Evolutionary conservation across 106 monocot species (phyloP), one percentile per base, ranked within the genome.

Genomic region (Apostasia shenzhenica): DNA sequence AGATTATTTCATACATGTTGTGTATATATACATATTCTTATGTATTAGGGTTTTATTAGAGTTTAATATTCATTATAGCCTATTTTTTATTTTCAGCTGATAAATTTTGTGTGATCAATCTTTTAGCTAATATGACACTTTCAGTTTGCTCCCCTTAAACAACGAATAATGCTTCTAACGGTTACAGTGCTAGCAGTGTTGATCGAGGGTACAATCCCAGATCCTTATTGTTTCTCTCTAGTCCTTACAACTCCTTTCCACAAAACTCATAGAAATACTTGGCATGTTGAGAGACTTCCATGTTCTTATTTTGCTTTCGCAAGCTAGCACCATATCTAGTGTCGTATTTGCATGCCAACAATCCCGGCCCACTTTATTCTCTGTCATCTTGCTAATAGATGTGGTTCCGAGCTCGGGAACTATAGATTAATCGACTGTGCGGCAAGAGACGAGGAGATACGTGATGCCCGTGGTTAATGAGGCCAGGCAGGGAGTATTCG

Each of bases 261-360:
- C 67, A 67, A 9, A 67, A 67, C 37, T 67, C 67, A 10, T 49
- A 67, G 50, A 67, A 67, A 39, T 67, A 67, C 9, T 67, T 67
- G 6, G 51, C 48, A 67, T 67, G 67, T 10, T 67, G 51, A 10
- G 67, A 67, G 1, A 67, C 67, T 39, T 67, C 67, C 67, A 67
- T 67, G 48, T 67, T 67, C 67, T 67, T 67, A 13, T 49, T 67
- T 48, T 67, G 67, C 67, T 67, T 67, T 2, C 67, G 48, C 67
- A 67, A 67, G 50, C 67, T 67, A 62, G 62, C 62, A 62, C 62
- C 62, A 44, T 62, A 62, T 62, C 62, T 62, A 12, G 62, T 62
- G 62, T 45, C 62, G n/a, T 62, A 62, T 62, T 62, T 62, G 40
- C 62, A 42, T 62, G 40, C 62, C 62, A 62, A 62, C 62, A 45